These are phyloP conservation scores for Suillus paluster DNA, from an alignment of 768 basidiomycete species.

Conservation along the genomic window DNA sequence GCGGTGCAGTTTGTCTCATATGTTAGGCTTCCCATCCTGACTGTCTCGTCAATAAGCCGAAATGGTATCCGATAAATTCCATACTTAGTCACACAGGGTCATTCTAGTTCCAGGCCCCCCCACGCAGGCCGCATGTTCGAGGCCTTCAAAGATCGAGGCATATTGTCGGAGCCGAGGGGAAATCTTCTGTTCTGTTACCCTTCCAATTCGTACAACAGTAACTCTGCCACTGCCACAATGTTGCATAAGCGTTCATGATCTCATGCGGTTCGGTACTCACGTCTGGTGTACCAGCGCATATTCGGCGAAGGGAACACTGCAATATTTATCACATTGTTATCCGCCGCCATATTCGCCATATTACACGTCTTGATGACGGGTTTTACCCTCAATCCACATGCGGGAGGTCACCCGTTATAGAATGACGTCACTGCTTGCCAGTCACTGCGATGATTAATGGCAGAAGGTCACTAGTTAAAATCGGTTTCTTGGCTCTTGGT, in stretches of 20 bases:
- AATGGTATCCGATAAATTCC: neutral
- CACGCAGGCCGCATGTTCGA: neutral
- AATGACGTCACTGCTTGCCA: neutral
- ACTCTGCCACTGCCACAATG: neutral
- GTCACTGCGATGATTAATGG: neutral
- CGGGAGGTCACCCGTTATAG: neutral
- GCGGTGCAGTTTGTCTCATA: neutral
- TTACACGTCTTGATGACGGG: conserved; percentile 4
- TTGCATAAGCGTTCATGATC: neutral
- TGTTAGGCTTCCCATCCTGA: neutral
- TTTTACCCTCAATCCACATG: neutral
- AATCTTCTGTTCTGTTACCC: neutral
- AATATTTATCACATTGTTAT: neutral
- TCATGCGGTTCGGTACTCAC: neutral
- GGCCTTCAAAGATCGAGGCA: conserved; percentile 3
- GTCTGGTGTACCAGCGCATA: neutral
- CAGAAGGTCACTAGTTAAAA: neutral
- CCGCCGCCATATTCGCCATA: neutral
- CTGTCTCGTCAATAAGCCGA: conserved; percentile 5
- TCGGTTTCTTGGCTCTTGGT: neutral
- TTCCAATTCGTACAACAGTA: neutral
- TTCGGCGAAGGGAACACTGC: neutral
- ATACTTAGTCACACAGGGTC: neutral
- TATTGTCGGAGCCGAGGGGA: conserved; percentile 16
- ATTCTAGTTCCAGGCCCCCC: neutral